Evolutionary conservation across 2,329 filamentous ascomycete species (phyloP).

Genomic region (Catunica adiposa): DNA sequence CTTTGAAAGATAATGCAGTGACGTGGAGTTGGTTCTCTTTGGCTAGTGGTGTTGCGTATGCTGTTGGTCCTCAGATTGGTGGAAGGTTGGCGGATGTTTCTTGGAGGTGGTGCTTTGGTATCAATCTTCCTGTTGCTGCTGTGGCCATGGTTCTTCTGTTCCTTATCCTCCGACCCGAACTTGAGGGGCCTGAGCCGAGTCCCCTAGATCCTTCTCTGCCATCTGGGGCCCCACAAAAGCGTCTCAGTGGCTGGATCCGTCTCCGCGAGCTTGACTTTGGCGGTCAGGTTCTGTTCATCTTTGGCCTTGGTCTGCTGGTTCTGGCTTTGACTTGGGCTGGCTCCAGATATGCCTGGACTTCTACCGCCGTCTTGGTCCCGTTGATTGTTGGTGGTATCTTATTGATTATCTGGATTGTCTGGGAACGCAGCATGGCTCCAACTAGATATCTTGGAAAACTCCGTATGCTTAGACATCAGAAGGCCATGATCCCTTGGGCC

Average conservation of each 20-base stretch:
- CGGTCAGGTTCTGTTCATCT: slow-evolving; percentile 39
- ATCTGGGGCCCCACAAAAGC: slow-evolving; percentile 22
- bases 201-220: slow-evolving; percentile 20
- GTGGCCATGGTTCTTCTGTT: slow-evolving; percentile 37
- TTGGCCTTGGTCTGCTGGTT: slow-evolving; percentile 36
- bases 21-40: slow-evolving; percentile 47
- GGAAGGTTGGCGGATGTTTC: slow-evolving; percentile 33
- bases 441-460: slow-evolving; percentile 27
- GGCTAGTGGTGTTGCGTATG: slow-evolving; percentile 41
- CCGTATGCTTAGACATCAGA: slow-evolving; percentile 33
- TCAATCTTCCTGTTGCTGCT: slow-evolving; percentile 40
- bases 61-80: slow-evolving; percentile 44
- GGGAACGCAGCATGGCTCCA: slow-evolving; percentile 38
- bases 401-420: slow-evolving; percentile 28
- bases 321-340: slow-evolving; percentile 41
- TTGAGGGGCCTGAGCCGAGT: slow-evolving; percentile 35
- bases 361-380: slow-evolving; percentile 31
- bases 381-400: slow-evolving; percentile 30
- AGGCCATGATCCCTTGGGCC: slow-evolving; percentile 47
- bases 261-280: slow-evolving; percentile 39
- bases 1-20: slow-evolving; percentile 41
- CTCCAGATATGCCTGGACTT: slow-evolving; percentile 34
- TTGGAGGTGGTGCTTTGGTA: slow-evolving; percentile 53
- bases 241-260: slow-evolving; percentile 17
- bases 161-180: slow-evolving; percentile 39